Evolutionary conservation across 176 grass and related monocot genomes (phyloP).

Genomic region (Juncus inflexus): DNA sequence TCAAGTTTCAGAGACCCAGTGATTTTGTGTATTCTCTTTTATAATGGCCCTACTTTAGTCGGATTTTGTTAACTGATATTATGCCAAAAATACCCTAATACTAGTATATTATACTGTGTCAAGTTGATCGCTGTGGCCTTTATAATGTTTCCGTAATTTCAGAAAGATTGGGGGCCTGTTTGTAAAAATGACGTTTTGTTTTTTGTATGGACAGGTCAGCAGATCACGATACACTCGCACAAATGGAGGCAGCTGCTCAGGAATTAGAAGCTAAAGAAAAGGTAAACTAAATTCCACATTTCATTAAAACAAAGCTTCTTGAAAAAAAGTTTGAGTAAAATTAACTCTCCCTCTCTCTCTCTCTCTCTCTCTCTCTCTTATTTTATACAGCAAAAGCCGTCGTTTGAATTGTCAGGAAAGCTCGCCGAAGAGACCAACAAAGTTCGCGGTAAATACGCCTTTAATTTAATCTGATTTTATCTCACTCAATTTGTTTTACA

Average conservation of each 20-base stretch:
- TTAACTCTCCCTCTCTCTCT: no score
- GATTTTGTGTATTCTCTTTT: no score
- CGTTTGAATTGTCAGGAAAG: constrained; percentile 96
- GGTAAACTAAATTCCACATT: constrained; percentile 26
- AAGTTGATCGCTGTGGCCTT: no score
- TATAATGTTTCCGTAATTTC: no score
- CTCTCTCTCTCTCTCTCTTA: background rate
- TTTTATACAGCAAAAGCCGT: constrained; percentile 78
- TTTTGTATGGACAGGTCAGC: constrained; percentile 35
- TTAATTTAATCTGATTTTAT: constrained; percentile 16
- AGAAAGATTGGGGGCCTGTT: no score
- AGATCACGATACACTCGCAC: constrained; percentile 52
- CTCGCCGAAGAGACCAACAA: constrained; percentile 95
- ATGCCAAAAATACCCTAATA: background rate
- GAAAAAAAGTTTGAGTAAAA: constrained; percentile 5
- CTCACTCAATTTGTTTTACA: background rate
- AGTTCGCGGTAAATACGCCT: constrained; percentile 60
- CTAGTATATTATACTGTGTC: background rate
- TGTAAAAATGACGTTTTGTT: background rate
- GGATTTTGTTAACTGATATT: background rate
- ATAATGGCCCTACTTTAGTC: no score
- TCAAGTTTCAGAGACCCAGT: background rate
- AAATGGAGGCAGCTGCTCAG: constrained; percentile 63
- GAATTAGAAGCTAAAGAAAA: constrained; percentile 84
- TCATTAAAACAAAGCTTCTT: constrained; percentile 7